phyloP scores from a whole-genome alignment of 306 rosid genomes.

The Dalbergia oliveri region DNA sequence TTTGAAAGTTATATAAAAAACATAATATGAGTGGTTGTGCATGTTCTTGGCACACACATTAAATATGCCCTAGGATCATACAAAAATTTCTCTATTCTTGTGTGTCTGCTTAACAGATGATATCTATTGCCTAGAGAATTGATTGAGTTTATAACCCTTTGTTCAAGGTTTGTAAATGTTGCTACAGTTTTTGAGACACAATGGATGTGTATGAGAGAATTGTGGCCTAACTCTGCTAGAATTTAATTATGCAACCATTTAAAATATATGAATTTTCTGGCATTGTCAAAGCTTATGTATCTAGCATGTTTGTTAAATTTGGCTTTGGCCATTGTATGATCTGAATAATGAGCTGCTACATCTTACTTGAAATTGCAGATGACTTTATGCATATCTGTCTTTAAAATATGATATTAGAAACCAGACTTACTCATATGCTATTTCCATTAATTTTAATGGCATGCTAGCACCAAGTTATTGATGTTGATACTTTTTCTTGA shows the following conservation, averaged over 20 bases:
- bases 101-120: neutral
- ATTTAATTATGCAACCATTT: constrained; percentile 11
- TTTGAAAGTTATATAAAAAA: no score
- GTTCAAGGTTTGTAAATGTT: constrained; percentile 9
- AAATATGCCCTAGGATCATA: no score
- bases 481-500: constrained; percentile 20
- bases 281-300: neutral
- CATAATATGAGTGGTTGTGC: no score
- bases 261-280: constrained; percentile 17
- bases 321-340: constrained; percentile 10
- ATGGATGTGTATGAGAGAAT: constrained; percentile 13
- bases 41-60: no score
- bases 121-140: neutral
- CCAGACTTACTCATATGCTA: neutral
- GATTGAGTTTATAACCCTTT: constrained; percentile 4
- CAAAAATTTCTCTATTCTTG: neutral
- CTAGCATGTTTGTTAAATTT: constrained; percentile 33
- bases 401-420: neutral
- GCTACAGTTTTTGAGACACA: constrained; percentile 16
- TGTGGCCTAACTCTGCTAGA: neutral
- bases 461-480: neutral
- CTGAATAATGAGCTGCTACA: constrained; percentile 5
- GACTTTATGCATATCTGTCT: neutral
- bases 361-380: constrained; percentile 38
- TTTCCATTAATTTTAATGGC: constrained; percentile 16